Percentiles rank a stretch among this genome's conserved stretches.
Conservation (phyloP, 805 yeast genomes). For the Hanseniaspora taiwanica region DNA sequence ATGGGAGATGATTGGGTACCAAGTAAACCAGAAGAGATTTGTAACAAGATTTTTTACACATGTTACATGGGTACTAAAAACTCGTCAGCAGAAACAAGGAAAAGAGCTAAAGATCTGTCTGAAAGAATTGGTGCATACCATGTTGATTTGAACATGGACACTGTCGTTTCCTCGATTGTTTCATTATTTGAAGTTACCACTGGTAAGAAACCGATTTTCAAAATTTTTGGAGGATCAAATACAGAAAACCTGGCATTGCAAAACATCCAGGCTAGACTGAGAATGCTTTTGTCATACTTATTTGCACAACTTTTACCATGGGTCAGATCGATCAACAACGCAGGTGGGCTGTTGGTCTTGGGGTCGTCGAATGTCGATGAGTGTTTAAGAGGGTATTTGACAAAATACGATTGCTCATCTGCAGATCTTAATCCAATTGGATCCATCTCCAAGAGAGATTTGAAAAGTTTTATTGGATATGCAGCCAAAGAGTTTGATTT, state of each 20-base stretch:
- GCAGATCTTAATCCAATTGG: conserved; percentile 98
- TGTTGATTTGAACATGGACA: conserved; percentile 84
- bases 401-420: conserved; percentile 93
- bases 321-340: conserved; percentile 56
- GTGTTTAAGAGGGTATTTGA: conserved; percentile 85
- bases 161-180: conserved; percentile 60
- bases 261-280: conserved; percentile 87
- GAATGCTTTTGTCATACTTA: conserved; percentile 89
- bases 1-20: conserved; percentile 53
- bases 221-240: conserved; percentile 85
- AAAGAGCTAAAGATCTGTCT: conserved; percentile 69
- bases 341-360: conserved; percentile 70
- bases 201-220: conserved; percentile 77
- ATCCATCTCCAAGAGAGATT: conserved; percentile 91
- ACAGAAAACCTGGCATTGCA: conserved; percentile 90
- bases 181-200: conserved; percentile 76
- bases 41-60: conserved; percentile 68
- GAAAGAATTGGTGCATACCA: conserved; percentile 75
- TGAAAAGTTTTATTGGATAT: conserved; percentile 75
- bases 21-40: conserved; percentile 57
- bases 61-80: conserved; percentile 94
- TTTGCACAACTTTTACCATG: conserved; percentile 94
- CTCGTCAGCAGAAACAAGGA: conserved; percentile 77
- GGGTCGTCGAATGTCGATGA: conserved; percentile 98
- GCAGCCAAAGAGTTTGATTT: conserved; percentile 55